Conservation (phyloP, 805 yeast species). For the Starmerella ratchasimensis region DNA sequence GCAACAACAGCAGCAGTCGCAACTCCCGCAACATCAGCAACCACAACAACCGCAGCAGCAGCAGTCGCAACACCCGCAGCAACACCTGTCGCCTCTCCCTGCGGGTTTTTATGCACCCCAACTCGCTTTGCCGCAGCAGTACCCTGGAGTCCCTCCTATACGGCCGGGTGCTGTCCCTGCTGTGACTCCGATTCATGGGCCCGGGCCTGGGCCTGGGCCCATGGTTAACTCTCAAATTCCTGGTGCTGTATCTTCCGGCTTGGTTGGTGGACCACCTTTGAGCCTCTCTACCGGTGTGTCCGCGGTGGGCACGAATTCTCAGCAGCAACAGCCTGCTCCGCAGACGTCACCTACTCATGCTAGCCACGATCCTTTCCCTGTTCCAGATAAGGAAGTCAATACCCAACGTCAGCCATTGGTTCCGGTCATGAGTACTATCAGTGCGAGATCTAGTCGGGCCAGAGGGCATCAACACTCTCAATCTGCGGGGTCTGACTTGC, state of each 20-base stretch:
- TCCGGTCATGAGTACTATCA: slow-evolving; percentile 4
- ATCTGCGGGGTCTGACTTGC: slow-evolving; percentile 14
- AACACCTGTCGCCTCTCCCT: slow-evolving; percentile 3
- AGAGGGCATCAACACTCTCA: slow-evolving; percentile 7
- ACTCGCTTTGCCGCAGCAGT: slow-evolving; percentile 3
- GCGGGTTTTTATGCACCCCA: neutral
- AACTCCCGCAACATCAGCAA: slow-evolving; percentile 1
- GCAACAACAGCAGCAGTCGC: neutral
- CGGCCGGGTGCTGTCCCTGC: neutral
- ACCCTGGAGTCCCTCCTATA: no score
- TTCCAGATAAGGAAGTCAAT: no score
- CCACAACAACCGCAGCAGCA: slow-evolving; percentile 9
- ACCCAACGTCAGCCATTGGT: slow-evolving; percentile 2
- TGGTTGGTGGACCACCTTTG: no score
- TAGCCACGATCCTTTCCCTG: neutral
- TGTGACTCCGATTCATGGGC: neutral
- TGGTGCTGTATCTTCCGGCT: no score
- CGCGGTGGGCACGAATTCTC: no score
- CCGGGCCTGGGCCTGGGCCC: neutral
- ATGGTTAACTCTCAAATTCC: no score
- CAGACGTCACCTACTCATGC: neutral
- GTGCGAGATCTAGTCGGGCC: slow-evolving; percentile 1
- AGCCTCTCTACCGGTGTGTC: no score
- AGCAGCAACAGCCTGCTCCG: no score
- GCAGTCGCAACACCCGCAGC: slow-evolving; percentile 9